phyloP scores from a whole-genome alignment of 495 filamentous ascomycete genomes.

The Penicillium bialowiezense region DNA sequence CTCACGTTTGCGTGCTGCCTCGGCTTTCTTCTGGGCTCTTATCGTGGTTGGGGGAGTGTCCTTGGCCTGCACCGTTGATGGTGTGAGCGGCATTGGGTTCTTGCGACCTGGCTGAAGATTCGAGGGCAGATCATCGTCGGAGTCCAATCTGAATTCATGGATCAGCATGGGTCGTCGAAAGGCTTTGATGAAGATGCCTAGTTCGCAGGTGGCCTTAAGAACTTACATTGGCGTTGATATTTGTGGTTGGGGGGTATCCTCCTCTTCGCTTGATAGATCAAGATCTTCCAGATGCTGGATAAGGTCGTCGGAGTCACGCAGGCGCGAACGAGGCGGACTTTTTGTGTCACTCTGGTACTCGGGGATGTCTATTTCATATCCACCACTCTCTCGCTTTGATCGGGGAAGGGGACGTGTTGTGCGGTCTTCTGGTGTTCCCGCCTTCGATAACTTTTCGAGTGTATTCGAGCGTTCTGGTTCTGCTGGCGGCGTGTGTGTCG shows the following conservation, averaged over 20 bases:
- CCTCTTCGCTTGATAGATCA: constrained; percentile 23
- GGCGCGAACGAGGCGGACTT: background rate
- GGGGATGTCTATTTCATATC: background rate
- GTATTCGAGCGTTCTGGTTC: background rate
- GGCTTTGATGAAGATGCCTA: too few species aligned
- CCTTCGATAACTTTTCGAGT: background rate
- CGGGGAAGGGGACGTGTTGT: background rate
- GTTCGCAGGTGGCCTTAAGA: too few species aligned
- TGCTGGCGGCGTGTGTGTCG: constrained; percentile 9
- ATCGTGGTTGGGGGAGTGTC: background rate
- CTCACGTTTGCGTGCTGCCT: constrained; percentile 39
- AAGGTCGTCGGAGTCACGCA: constrained; percentile 8
- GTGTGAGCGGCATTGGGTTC: constrained; percentile 40
- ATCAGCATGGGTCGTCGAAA: constrained; percentile 8
- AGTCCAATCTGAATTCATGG: constrained; percentile 10
- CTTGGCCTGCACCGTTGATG: constrained; percentile 21
- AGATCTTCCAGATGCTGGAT: constrained; percentile 18
- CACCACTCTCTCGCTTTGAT: too few species aligned
- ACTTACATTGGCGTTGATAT: constrained; percentile 23
- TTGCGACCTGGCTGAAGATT: constrained; percentile 9
- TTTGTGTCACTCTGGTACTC: background rate
- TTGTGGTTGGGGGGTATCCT: constrained; percentile 18
- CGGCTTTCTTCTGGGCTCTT: constrained; percentile 42
- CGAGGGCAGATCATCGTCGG: constrained; percentile 10
- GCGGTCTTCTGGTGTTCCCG: too few species aligned